phyloP scores from a whole-genome alignment of 2,329 filamentous ascomycete species.

The Penicillium aurantiogriseum region DNA sequence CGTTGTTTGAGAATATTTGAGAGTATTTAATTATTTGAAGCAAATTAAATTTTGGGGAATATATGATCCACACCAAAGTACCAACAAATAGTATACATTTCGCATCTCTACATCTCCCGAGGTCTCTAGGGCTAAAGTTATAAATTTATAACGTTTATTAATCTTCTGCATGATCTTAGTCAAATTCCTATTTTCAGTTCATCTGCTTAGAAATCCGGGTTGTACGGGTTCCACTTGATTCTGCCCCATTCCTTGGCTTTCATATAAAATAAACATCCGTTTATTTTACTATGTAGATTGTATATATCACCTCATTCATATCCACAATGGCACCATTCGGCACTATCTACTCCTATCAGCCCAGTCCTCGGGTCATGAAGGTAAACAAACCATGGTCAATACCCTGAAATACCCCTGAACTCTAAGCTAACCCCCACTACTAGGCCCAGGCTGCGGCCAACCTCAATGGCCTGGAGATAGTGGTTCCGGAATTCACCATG shows the following conservation, averaged over 20 bases:
- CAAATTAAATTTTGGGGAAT: no score
- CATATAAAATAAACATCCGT: not conserved
- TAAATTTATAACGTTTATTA: no score
- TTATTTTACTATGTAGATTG: not conserved
- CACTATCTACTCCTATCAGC: conserved; percentile 23
- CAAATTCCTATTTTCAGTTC: no score
- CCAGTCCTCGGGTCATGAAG: conserved; percentile 26
- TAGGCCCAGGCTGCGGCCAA: conserved; percentile 33
- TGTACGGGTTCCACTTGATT: conserved; percentile 17
- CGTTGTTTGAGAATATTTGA: no score
- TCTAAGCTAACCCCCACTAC: not conserved
- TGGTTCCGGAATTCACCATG: conserved; percentile 42
- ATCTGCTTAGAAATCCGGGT: conserved; percentile 15
- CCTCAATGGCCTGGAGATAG: conserved; percentile 38
- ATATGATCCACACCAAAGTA: no score
- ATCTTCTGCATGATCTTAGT: no score
- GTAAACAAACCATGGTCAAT: not conserved
- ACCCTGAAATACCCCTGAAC: not conserved
- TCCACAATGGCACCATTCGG: conserved; percentile 27
- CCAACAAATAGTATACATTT: no score
- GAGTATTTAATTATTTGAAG: no score
- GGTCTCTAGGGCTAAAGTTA: no score
- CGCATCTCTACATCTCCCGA: no score
- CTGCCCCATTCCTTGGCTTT: conserved; percentile 1
- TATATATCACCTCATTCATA: conserved; percentile 8